Conservation (phyloP, 768 basidiomycete genomes). For the Lepiota venenata region DNA sequence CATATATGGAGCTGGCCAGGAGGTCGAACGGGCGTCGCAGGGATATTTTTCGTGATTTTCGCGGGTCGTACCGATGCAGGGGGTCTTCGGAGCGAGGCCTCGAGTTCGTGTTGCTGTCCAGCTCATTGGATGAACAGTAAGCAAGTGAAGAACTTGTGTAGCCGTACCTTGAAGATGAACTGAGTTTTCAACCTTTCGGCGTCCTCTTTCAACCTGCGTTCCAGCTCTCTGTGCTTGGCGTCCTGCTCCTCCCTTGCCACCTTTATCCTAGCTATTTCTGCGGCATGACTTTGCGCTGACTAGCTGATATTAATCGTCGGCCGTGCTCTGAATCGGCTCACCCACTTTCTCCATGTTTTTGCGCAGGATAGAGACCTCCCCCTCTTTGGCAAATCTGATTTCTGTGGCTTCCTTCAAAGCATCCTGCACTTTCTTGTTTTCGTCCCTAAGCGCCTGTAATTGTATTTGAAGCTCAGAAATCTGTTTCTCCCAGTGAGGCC, state of each 20-base stretch:
- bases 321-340: neutral
- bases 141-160: neutral
- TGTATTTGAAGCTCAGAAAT: conserved; percentile 27
- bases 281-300: conserved; percentile 56
- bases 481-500: conserved; percentile 17
- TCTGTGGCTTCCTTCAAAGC: conserved; percentile 47
- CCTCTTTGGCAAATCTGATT: conserved; percentile 56
- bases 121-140: neutral
- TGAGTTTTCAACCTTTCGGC: conserved; percentile 69
- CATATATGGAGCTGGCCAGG: conserved; percentile 38
- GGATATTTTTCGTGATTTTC: conserved; percentile 29
- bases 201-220: conserved; percentile 64
- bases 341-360: conserved; percentile 66
- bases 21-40: conserved; percentile 36
- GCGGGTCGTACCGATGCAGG: conserved; percentile 43
- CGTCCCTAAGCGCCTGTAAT: conserved; percentile 40
- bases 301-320: conserved; percentile 21
- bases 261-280: conserved; percentile 53
- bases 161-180: conserved; percentile 61
- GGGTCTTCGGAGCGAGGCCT: conserved; percentile 50
- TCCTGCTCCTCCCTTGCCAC: conserved; percentile 61
- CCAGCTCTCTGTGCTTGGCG: conserved; percentile 47
- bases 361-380: conserved; percentile 67
- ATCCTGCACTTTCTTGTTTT: conserved; percentile 43
- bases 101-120: conserved; percentile 64